Percentiles rank a stretch among this genome's conserved stretches.
Evolutionary conservation across 2,329 filamentous ascomycete species (phyloP).

Genomic region (Aspergillus persii): DNA sequence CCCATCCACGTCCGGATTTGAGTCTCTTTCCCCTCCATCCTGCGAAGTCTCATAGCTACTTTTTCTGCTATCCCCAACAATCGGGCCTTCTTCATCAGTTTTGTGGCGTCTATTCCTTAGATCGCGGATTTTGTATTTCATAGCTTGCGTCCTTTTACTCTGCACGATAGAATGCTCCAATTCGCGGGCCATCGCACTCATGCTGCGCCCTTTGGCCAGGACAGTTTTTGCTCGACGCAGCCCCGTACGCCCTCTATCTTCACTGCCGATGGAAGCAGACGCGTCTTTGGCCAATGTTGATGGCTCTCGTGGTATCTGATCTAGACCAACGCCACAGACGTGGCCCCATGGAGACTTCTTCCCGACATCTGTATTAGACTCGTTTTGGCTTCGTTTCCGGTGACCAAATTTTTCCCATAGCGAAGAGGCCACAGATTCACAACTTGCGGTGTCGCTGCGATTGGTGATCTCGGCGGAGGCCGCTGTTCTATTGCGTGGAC

Average conservation of each 20-base stretch:
- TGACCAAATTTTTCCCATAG: slow-evolving; percentile 20
- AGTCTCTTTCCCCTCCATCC: not conserved
- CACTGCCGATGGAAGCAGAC: not conserved
- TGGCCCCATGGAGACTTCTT: slow-evolving; percentile 15
- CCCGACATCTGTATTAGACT: not conserved
- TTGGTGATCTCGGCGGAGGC: slow-evolving; percentile 9
- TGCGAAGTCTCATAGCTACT: not conserved
- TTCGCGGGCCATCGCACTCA: slow-evolving; percentile 11
- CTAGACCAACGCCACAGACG: slow-evolving; percentile 13
- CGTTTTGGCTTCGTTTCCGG: slow-evolving; percentile 9
- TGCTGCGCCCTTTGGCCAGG: slow-evolving; percentile 12
- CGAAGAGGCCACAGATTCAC: slow-evolving; percentile 10
- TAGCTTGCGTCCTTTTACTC: slow-evolving; percentile 11
- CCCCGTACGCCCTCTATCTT: slow-evolving; percentile 8
- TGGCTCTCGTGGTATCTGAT: slow-evolving; percentile 3
- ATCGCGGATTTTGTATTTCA: slow-evolving; percentile 8
- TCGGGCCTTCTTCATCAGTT: slow-evolving; percentile 2
- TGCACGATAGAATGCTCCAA: slow-evolving; percentile 13
- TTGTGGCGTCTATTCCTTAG: slow-evolving; percentile 4
- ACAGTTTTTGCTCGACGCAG: slow-evolving; percentile 13
- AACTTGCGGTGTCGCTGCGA: slow-evolving; percentile 10
- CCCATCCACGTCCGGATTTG: not conserved
- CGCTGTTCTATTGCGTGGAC: slow-evolving; percentile 13
- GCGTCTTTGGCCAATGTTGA: not conserved
- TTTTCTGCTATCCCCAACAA: not conserved